phyloP scores from a whole-genome alignment of 306 rosid genomes.

The Pterocarpus santalinus region DNA sequence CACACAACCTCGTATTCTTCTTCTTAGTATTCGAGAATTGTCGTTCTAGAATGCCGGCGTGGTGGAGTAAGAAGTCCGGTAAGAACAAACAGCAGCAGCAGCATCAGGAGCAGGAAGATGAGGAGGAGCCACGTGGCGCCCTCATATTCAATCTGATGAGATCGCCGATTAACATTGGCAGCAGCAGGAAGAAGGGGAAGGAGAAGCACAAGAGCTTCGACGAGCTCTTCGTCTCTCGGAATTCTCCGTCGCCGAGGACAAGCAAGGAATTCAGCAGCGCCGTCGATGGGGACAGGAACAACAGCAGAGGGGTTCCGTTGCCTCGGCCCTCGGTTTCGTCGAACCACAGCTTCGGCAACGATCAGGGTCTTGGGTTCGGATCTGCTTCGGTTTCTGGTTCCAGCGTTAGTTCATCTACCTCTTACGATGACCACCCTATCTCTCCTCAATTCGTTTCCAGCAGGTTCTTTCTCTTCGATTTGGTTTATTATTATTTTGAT shows the following conservation, averaged over 20 bases:
- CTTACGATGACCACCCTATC: slow-evolving; percentile 72
- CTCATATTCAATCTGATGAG: slow-evolving; percentile 50
- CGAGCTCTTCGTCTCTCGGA: slow-evolving; percentile 53
- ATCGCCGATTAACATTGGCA: slow-evolving; percentile 52
- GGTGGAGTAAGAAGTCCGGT: slow-evolving; percentile 81
- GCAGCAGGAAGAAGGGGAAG: slow-evolving; percentile 43
- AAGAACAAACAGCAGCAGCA: slow-evolving; percentile 70
- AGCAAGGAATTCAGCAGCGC: slow-evolving; percentile 67
- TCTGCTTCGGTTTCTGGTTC: slow-evolving; percentile 73
- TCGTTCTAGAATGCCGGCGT: slow-evolving; percentile 74
- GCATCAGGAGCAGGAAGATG: slow-evolving; percentile 51
- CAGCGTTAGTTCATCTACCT: slow-evolving; percentile 79
- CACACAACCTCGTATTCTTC: background rate
- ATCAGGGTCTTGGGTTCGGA: slow-evolving; percentile 65
- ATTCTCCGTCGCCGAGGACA: slow-evolving; percentile 70
- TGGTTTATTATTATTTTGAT: background rate
- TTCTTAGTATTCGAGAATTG: background rate
- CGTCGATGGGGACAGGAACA: slow-evolving; percentile 31
- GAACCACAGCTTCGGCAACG: slow-evolving; percentile 46
- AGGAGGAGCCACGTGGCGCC: slow-evolving; percentile 46
- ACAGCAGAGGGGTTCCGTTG: slow-evolving; percentile 61
- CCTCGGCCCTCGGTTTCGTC: slow-evolving; percentile 70
- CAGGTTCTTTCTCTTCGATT: slow-evolving; percentile 57
- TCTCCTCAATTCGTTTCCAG: slow-evolving; percentile 51
- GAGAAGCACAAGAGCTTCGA: slow-evolving; percentile 69